Evolutionary conservation across 1,139 yeast genomes (phyloP).

Genomic region (Pichia cactophila): DNA sequence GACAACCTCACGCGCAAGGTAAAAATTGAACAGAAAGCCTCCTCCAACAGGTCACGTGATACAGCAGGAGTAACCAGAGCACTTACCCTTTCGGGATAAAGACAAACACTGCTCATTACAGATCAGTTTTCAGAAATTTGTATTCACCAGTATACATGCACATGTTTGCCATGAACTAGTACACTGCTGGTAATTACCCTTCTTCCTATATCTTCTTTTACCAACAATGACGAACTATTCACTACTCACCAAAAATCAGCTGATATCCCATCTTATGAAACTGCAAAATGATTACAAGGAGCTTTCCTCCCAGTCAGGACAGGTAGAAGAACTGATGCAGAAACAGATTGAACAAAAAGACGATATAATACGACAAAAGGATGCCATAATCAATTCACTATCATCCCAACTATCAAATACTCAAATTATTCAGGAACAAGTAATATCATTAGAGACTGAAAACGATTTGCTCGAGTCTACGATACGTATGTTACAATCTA

Average conservation of each 20-base stretch:
- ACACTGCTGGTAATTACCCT: too few species aligned
- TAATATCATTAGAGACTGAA: slow-evolving; percentile 16
- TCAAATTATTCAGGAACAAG: slow-evolving; percentile 1
- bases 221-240: background rate
- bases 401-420: slow-evolving; percentile 1
- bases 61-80: too few species aligned
- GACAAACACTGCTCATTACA: slow-evolving; percentile 1
- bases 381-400: background rate
- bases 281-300: slow-evolving; percentile 19
- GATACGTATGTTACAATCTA: slow-evolving; percentile 14
- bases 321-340: slow-evolving; percentile 23
- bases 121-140: background rate
- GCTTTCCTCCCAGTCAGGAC: slow-evolving; percentile 19
- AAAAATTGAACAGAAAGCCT: background rate
- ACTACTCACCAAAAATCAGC: slow-evolving; percentile 13
- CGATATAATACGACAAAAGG: slow-evolving; percentile 1
- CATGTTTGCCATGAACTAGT: too few species aligned
- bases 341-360: slow-evolving; percentile 15
- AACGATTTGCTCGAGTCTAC: slow-evolving; percentile 22
- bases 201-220: background rate
- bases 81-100: slow-evolving; percentile 7
- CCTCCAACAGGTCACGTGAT: background rate
- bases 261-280: slow-evolving; percentile 16
- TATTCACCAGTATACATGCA: too few species aligned
- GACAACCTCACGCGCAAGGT: background rate